Evolutionary conservation across 1,284 basidiomycete species (phyloP), one percentile per base, ranked within the genome.

Genomic region (Ustanciosporium gigantosporum): DNA sequence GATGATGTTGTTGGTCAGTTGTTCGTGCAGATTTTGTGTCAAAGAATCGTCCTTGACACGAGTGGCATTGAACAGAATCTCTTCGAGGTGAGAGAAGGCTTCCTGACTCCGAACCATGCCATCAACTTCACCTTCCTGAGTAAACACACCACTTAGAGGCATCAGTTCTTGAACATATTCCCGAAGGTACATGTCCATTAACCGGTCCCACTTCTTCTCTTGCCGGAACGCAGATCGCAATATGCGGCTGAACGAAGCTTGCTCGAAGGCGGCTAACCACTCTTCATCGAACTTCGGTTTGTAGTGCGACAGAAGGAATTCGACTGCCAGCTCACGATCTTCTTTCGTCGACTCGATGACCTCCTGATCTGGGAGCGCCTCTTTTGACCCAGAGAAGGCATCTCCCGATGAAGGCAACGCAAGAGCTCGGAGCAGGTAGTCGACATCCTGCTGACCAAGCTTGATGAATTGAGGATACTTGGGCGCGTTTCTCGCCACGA

Each of bases 401-500:
- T 37, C 20, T 22, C 11, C 24, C 19, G 36, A 22, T 71, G 91
- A 88, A 0, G 92, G 90, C 22, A 82, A 80, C 0, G 90, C 86
- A 9, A 99, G 85, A 8, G 84, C 84, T 37, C 88, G 82, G 27
- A 99, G 84, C 59, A 97, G 86, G 32, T 81, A 81, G 60, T 91
- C 87, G 4, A 92, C 82, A 2, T 84, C 81, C 34, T 84, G 86
- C 2, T 84, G 85, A 0, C 86, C 79, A 29, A 93, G 82, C 48
- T 84, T 80, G 51, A 97, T 83, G 79, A 88, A 92, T 79, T 96
- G 92, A 0, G 88, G 87, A 78, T 97, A 99, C 80, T 97, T 98
- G 0, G 95, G 90, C 14, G 95, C 85, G 77, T 97, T 99, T 49
- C 93, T 88, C 1, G 95, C 90, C 49, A 97, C 84, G 79, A 99